Percentiles rank a stretch among this genome's conserved stretches.
These are phyloP conservation scores for Fraxinus angustifolia DNA, from an alignment of 305 asterid genomes.

Conservation along the genomic window DNA sequence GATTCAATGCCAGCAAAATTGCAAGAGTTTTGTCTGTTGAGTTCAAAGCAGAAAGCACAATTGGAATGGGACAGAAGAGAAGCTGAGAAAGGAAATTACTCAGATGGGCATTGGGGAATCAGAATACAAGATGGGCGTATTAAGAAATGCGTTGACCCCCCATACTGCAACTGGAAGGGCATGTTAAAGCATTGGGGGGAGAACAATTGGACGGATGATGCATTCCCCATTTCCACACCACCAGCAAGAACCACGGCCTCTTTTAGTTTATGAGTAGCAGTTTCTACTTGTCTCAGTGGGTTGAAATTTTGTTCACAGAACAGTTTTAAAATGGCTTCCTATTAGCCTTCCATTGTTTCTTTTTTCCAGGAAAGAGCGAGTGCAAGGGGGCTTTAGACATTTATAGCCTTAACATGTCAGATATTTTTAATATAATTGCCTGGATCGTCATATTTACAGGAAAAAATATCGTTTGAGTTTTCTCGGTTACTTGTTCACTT, in stretches of 20 bases:
- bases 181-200: conserved; percentile 71
- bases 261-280: conserved; percentile 19
- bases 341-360: background rate
- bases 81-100: conserved; percentile 42
- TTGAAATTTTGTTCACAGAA: background rate
- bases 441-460: background rate
- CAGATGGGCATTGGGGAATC: conserved; percentile 58
- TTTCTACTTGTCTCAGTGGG: background rate
- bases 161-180: conserved; percentile 48
- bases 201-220: conserved; percentile 45
- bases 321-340: background rate
- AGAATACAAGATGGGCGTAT: conserved; percentile 36
- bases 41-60: conserved; percentile 63
- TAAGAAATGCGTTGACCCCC: conserved; percentile 43
- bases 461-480: background rate
- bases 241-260: conserved; percentile 28
- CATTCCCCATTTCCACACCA: conserved; percentile 33
- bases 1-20: conserved; percentile 45
- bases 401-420: background rate
- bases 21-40: conserved; percentile 47
- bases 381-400: background rate
- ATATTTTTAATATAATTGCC: background rate
- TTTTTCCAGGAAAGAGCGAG: background rate
- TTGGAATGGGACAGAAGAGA: conserved; percentile 58
- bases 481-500: background rate